These are phyloP conservation scores for Stagonosporopsis tanaceti DNA, from an alignment of 2,329 filamentous ascomycete species.

Conservation along the genomic window DNA sequence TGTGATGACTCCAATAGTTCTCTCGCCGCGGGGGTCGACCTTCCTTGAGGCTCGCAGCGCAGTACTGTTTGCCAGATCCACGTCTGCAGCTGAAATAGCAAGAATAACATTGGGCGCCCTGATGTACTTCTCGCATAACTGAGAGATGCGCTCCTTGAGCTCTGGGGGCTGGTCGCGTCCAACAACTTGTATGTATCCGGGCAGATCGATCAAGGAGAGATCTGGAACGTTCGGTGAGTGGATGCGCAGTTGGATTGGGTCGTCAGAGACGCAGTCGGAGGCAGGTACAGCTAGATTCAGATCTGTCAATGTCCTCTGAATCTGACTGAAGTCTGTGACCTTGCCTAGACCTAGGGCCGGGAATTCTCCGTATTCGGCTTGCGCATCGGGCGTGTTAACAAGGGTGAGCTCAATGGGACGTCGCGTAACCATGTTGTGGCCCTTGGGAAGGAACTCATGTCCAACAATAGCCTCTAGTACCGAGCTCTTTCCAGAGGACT, in stretches of 20 bases:
- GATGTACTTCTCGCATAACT: conserved; percentile 98
- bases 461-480: conserved; percentile 96
- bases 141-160: conserved; percentile 93
- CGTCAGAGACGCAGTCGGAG: conserved; percentile 90
- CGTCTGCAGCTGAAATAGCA: conserved; percentile 96
- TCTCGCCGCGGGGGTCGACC: conserved; percentile 91
- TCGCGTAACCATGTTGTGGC: conserved; percentile 97
- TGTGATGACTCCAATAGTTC: conserved; percentile 97
- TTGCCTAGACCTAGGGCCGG: conserved; percentile 88
- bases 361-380: conserved; percentile 94
- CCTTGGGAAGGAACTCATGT: conserved; percentile 96
- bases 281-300: conserved; percentile 93
- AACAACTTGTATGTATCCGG: conserved; percentile 96
- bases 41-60: conserved; percentile 87
- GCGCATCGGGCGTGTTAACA: conserved; percentile 89
- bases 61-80: conserved; percentile 95
- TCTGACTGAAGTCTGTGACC: conserved; percentile 88
- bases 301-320: conserved; percentile 93
- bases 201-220: conserved; percentile 92
- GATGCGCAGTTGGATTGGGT: conserved; percentile 94
- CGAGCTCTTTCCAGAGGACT: conserved; percentile 97
- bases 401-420: conserved; percentile 95
- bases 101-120: conserved; percentile 95
- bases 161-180: conserved; percentile 89
- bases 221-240: conserved; percentile 96